Base-by-base conservation (phyloP, 495 filamentous ascomycete species). In the Lepraria neglecta region DNA sequence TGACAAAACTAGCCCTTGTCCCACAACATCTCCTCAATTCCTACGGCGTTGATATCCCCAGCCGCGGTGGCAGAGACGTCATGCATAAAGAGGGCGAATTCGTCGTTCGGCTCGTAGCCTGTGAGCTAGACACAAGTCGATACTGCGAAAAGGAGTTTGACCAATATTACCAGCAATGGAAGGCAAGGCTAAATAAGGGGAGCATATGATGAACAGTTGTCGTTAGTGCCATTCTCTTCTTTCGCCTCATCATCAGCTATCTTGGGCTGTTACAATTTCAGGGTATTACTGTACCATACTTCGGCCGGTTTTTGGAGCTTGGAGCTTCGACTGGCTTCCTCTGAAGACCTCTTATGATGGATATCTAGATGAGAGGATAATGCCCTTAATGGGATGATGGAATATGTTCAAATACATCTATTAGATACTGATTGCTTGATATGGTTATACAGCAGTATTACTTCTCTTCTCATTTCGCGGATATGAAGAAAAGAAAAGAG, bases 51-150 rank as follows among this genome's bases (percentile, higher is more conserved):
- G 79, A 82, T 56, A 75, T 78, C 7, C 62, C 71, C 72, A 30
- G 71, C 71, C 14, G 70, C 71, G n/a, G 65, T 59, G 27, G 78
- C 82, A 67, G 60, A 55, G 62, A 71, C 21, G 67, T 60, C 38
- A 64, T 71, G 62, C 92, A 88, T 72, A 77, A 83, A 67, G 89
- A 95, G n/a, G 95, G 90, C 0, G 94, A 99, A 67, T 85, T 97
- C 53, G 79, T 91, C 1, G 82, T 95, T 64, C 78, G 83, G 19
- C 89, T 97, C 62, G 73, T 77, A 19, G 83, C 80, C 28, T 99
- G 95, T 70, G 78, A 84, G 14, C 70, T 72, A n/a, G 74, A 78
- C 33, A 65, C 70, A 6, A 70, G 72, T 10, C 73, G 82, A 40
- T 82, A 80, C 59, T 99, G 95, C 72, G 85, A 86, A 57, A 79